A percentile compares a stretch with the other conserved stretches of the same genome.
Conservation (phyloP, 2,329 filamentous ascomycete species). For the Daldinia sp. region DNA sequence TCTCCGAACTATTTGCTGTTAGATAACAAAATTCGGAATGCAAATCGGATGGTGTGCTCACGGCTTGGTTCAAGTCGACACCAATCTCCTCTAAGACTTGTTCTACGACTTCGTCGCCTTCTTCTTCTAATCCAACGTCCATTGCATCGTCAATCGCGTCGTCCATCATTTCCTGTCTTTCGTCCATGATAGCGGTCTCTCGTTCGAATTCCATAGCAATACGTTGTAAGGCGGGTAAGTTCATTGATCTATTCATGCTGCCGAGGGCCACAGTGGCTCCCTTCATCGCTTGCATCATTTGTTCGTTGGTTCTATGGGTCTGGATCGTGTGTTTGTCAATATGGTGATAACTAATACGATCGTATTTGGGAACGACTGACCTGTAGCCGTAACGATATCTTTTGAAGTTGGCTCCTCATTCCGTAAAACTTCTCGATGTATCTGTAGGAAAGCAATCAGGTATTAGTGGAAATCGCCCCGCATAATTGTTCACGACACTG, state of each 20-base stretch:
- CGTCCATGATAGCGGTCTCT: constrained; percentile 99
- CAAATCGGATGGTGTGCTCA: constrained; percentile 62
- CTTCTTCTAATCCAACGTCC: constrained; percentile 89
- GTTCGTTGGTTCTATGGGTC: constrained; percentile 98
- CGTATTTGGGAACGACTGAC: constrained; percentile 59
- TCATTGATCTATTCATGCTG: constrained; percentile 98
- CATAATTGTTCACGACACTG: background rate
- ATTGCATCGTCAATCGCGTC: constrained; percentile 98
- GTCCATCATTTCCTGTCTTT: constrained; percentile 99
- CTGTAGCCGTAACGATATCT: constrained; percentile 94
- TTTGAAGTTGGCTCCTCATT: constrained; percentile 97
- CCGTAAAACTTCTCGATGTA: constrained; percentile 99
- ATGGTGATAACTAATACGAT: background rate
- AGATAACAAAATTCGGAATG: constrained; percentile 40
- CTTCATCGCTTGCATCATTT: constrained; percentile 99
- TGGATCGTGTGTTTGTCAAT: constrained; percentile 53
- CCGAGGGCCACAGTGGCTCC: constrained; percentile 92
- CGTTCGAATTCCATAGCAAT: constrained; percentile 99
- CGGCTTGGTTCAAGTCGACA: constrained; percentile 88
- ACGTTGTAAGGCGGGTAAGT: constrained; percentile 91
- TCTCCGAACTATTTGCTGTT: constrained; percentile 79
- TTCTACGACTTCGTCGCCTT: constrained; percentile 96
- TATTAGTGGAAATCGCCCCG: constrained; percentile 4
- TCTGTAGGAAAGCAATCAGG: constrained; percentile 57
- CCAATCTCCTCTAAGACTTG: constrained; percentile 98